Conservation (phyloP, 805 yeast genomes). For the Candida chauliodis region DNA sequence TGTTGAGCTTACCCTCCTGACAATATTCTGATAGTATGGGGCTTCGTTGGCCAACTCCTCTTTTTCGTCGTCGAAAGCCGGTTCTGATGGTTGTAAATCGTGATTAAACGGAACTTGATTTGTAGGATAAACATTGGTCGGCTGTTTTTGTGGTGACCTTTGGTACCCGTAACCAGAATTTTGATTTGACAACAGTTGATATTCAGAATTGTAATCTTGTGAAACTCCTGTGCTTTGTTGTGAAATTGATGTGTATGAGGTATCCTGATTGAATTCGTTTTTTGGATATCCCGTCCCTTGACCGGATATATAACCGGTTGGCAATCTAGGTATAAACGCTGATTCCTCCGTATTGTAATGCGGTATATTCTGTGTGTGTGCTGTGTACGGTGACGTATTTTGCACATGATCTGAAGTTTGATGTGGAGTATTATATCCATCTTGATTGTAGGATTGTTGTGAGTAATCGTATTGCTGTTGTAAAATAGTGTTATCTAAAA, state of each 20-base stretch:
- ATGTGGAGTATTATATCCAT: not conserved
- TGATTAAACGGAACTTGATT: not conserved
- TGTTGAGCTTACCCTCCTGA: slow-evolving; percentile 11
- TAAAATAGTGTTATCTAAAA: slow-evolving; percentile 45
- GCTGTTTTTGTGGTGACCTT: slow-evolving; percentile 1
- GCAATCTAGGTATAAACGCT: not conserved
- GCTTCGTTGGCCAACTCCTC: slow-evolving; percentile 9
- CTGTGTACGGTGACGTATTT: not conserved
- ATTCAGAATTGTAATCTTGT: not conserved
- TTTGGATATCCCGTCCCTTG: slow-evolving; percentile 6
- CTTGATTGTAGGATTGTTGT: not conserved
- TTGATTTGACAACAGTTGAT: not conserved
- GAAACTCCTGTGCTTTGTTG: not conserved
- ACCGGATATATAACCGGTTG: slow-evolving; percentile 3
- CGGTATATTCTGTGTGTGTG: not conserved
- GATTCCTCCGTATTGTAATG: not conserved
- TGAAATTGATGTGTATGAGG: not conserved
- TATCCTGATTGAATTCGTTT: too few species aligned
- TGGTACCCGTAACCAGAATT: not conserved
- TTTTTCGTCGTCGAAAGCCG: slow-evolving; percentile 9
- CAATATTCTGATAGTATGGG: not conserved
- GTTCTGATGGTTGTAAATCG: slow-evolving; percentile 10
- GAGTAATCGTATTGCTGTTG: not conserved
- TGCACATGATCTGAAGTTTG: not conserved
- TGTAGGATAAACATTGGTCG: slow-evolving; percentile 3